phyloP scores from a whole-genome alignment of 2,329 filamentous ascomycete species.

The Alternaria sp. region DNA sequence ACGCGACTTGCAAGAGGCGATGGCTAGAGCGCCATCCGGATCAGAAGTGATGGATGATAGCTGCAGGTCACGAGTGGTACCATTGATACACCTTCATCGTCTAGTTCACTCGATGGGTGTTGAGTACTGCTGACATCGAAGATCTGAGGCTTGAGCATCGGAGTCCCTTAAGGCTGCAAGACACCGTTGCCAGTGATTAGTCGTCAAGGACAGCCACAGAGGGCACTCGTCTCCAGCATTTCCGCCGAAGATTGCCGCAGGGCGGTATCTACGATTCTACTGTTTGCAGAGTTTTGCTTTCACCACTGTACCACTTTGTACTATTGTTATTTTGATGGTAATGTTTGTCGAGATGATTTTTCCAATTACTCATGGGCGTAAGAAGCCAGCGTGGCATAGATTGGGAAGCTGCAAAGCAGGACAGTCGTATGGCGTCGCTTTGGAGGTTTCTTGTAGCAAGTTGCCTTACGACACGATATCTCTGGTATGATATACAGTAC shows the following conservation, averaged over 20 bases:
- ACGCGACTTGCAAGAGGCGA: conserved; percentile 69
- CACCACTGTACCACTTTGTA: conserved; percentile 6
- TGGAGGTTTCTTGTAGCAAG: neutral
- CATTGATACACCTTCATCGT: neutral
- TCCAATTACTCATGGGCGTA: conserved; percentile 4
- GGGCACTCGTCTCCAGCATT: neutral
- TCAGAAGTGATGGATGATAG: neutral
- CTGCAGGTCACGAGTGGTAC: neutral
- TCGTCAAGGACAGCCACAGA: neutral
- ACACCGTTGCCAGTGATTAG: neutral
- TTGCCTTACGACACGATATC: neutral
- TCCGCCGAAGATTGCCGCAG: neutral
- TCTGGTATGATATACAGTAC: neutral
- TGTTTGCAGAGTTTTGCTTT: conserved; percentile 6
- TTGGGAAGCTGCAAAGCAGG: conserved; percentile 14
- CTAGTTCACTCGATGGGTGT: neutral
- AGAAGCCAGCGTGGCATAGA: conserved; percentile 16
- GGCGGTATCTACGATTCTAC: neutral
- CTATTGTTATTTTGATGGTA: conserved; percentile 5
- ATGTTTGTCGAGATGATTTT: neutral
- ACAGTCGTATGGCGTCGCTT: conserved; percentile 1
- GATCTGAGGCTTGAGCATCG: neutral
- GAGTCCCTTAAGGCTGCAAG: neutral
- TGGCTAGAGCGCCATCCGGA: conserved; percentile 56
- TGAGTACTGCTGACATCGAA: neutral